Conservation (phyloP, 108 stramenopile species). For the Schizochytrium sp. region DNA sequence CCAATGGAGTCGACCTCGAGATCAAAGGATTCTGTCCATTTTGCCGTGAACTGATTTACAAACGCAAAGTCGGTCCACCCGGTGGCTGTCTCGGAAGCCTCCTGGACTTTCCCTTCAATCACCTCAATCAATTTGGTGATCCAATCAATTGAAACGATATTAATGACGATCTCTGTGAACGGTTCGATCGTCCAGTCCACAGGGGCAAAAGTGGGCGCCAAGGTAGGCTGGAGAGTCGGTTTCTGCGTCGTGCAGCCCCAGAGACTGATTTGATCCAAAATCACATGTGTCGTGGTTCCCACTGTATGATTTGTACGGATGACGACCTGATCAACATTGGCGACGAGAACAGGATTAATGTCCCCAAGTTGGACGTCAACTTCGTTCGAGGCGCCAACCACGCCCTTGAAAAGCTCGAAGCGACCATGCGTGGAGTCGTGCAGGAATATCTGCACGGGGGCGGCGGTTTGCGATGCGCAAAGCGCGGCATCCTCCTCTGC, state of each 20-base stretch:
- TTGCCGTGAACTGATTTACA: neutral
- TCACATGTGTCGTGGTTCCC: neutral
- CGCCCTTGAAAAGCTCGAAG: neutral
- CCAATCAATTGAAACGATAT: neutral
- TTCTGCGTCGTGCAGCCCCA: neutral
- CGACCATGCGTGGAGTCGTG: neutral
- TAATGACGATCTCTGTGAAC: neutral
- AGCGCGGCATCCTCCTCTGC: too few relatives aligned
- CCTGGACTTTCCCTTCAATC: neutral
- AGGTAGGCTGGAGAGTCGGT: neutral
- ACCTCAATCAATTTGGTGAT: neutral
- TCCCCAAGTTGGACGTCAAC: neutral
- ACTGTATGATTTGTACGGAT: neutral
- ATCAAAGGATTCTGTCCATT: slow-evolving; percentile 3
- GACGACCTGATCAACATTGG: neutral
- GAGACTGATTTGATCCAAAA: neutral
- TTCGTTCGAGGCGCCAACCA: neutral
- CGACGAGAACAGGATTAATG: neutral
- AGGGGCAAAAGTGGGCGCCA: neutral
- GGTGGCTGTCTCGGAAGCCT: neutral
- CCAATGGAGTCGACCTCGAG: neutral
- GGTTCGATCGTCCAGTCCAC: neutral
- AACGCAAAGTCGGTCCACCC: neutral
- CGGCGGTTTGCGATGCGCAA: neutral
- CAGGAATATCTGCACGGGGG: neutral